A percentile compares a stretch with the other conserved stretches of the same genome.
These are phyloP conservation scores for Brassica balearica DNA, from an alignment of 441 rosid species.

Conservation along the genomic window DNA sequence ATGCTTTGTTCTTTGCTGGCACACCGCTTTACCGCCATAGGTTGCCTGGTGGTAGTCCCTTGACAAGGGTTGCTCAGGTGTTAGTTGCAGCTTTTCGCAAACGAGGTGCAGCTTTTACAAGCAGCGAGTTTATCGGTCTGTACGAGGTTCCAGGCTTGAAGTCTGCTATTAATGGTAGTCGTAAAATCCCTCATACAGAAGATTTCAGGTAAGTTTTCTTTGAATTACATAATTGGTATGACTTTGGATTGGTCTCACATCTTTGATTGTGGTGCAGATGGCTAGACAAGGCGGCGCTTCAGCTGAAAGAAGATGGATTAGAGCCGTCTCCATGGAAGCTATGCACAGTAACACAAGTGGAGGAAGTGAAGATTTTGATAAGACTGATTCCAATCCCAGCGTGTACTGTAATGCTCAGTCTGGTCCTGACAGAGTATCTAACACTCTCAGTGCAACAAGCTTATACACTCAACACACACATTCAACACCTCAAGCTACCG, in stretches of 20 bases:
- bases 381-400: constrained; percentile 83
- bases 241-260: neutral
- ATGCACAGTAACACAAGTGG: constrained; percentile 95
- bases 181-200: constrained; percentile 76
- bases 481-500: constrained; percentile 79
- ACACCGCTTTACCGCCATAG: constrained; percentile 92
- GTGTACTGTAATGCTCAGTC: constrained; percentile 72
- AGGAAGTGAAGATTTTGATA: constrained; percentile 89
- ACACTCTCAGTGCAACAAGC: constrained; percentile 97
- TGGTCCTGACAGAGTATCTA: constrained; percentile 77
- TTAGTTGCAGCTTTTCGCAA: constrained; percentile 79
- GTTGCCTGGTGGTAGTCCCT: constrained; percentile 96
- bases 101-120: constrained; percentile 63
- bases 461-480: constrained; percentile 76
- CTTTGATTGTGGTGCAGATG: constrained; percentile 52
- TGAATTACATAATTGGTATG: neutral
- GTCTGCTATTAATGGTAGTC: constrained; percentile 85
- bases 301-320: constrained; percentile 75
- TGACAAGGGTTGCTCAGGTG: constrained; percentile 91
- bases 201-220: constrained; percentile 58
- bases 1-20: constrained; percentile 76
- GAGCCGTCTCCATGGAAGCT: constrained; percentile 87
- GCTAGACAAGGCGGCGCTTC: constrained; percentile 93
- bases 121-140: constrained; percentile 77
- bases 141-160: constrained; percentile 79